Base-by-base conservation (phyloP, 2,329 filamentous ascomycete genomes). In the Pseudogymnoascus sp. region DNA sequence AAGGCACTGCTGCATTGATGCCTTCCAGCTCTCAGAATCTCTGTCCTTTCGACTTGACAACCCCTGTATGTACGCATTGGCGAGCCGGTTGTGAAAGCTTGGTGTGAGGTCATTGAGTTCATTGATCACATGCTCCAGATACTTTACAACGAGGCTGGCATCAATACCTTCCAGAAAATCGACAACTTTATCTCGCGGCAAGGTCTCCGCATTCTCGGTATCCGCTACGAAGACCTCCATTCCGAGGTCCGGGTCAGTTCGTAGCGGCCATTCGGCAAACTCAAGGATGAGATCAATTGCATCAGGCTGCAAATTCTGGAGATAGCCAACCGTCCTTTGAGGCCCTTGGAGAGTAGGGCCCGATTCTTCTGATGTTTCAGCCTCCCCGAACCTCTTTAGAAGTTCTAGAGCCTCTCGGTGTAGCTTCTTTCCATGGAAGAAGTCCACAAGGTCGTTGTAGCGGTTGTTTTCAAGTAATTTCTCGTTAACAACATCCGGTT, bases 161-260 rank as follows among this genome's bases (percentile, higher is more conserved):
- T 96, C 86, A 36, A 96, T 85, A 0, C 78, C 77, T 45, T 85
- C 81, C 3, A 99, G 77, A 71, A 93, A 97, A 1, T 81, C 78
- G 2, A 93, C 80, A 0, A 99, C 90, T 62, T 79, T 83, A 31
- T 90, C 83, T 45, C 93, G 83, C 2, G 93, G 92, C 10, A 99
- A 76, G 0, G 87, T 91, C 78, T 97, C 95, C 1, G 95, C 93
- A 71, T 97, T 97, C 73, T 96, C 91, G 0, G 91, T 95, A 73
- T 99, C 95, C 1, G 90, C 91, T 0, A 95, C 77, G 75, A 99
- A 99, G 0, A 99, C 83, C 67, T 97, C 91, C 89, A 99, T 96
- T 4, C 89, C 93, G 40, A 91, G 77, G 1, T 86, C 81, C 0
- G 91, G 85, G 66, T 91, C 86, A 12, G 82, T 83, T 63, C 83